These are phyloP conservation scores for Penicillium sp. DNA, from an alignment of 2,329 filamentous ascomycete genomes.

Conservation along the genomic window DNA sequence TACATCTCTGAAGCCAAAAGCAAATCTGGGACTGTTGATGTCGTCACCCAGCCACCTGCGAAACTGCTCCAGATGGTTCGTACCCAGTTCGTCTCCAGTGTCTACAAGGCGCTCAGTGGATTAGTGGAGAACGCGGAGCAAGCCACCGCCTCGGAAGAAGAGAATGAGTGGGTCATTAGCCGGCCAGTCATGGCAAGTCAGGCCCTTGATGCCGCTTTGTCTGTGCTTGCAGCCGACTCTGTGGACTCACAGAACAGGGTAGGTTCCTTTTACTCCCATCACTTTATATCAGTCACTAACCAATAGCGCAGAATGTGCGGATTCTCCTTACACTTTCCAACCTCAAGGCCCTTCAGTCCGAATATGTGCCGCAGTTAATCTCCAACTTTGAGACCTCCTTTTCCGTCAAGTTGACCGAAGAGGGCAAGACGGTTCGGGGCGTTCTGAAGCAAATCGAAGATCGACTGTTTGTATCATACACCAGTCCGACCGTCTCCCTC, in stretches of 20 bases:
- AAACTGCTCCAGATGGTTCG: constrained; percentile 90
- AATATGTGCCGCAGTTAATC: constrained; percentile 84
- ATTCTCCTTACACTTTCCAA: constrained; percentile 95
- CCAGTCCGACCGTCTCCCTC: constrained; percentile 68
- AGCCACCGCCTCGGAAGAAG: constrained; percentile 61
- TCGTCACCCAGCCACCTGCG: constrained; percentile 78
- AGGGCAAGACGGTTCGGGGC: constrained; percentile 87
- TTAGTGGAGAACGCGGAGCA: constrained; percentile 96
- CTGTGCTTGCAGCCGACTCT: constrained; percentile 48
- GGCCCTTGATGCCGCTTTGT: constrained; percentile 35
- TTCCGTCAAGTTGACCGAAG: constrained; percentile 89
- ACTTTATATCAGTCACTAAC: constrained; percentile 10
- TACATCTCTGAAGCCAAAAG: constrained; percentile 85
- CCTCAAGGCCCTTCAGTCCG: constrained; percentile 75
- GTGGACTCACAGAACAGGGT: constrained; percentile 56
- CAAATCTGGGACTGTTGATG: constrained; percentile 70
- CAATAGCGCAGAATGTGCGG: constrained; percentile 69
- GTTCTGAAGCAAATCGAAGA: constrained; percentile 88
- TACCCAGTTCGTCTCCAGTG: constrained; percentile 85
- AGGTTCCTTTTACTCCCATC: constrained; percentile 29
- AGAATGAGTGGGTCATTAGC: constrained; percentile 54
- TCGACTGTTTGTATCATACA: constrained; percentile 90
- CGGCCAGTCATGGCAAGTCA: constrained; percentile 31
- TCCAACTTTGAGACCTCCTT: constrained; percentile 91
- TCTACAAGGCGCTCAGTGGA: constrained; percentile 91